Conservation (phyloP, 2,329 filamentous ascomycete genomes). For the Cercospora sp. region DNA sequence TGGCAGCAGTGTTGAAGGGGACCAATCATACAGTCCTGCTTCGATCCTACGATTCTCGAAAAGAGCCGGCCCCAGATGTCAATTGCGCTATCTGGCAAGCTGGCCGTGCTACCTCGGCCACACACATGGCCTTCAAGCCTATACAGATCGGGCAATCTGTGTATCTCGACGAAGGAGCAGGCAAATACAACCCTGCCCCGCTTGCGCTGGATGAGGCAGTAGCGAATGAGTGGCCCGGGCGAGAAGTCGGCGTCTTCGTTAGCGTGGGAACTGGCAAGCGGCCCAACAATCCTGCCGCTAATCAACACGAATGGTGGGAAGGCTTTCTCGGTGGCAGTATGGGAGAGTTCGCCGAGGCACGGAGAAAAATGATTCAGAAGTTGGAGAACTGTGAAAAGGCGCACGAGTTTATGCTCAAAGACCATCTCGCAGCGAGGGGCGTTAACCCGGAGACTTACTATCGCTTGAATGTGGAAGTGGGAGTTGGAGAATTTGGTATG, state of each 20-base stretch:
- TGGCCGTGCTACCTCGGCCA: slow-evolving; percentile 88
- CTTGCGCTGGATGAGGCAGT: slow-evolving; percentile 85
- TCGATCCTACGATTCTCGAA: slow-evolving; percentile 91
- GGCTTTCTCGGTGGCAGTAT: slow-evolving; percentile 66
- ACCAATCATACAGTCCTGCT: slow-evolving; percentile 69
- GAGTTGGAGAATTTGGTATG: slow-evolving; percentile 96
- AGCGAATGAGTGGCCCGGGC: slow-evolving; percentile 90
- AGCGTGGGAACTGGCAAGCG: slow-evolving; percentile 93
- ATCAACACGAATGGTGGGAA: slow-evolving; percentile 83
- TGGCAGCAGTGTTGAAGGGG: slow-evolving; percentile 88
- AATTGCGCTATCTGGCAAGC: slow-evolving; percentile 98
- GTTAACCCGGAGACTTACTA: slow-evolving; percentile 91
- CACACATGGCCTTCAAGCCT: slow-evolving; percentile 91
- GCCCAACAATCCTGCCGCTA: slow-evolving; percentile 67
- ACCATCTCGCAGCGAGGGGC: slow-evolving; percentile 69
- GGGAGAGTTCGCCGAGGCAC: slow-evolving; percentile 87
- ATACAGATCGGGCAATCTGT: slow-evolving; percentile 90
- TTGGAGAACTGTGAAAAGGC: slow-evolving; percentile 94
- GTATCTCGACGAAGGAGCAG: slow-evolving; percentile 89
- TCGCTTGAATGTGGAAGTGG: slow-evolving; percentile 93
- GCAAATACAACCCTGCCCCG: slow-evolving; percentile 88
- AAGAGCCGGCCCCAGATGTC: slow-evolving; percentile 85
- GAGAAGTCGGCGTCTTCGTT: slow-evolving; percentile 88
- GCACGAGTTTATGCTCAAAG: slow-evolving; percentile 80
- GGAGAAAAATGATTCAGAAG: slow-evolving; percentile 79